phyloP scores from a whole-genome alignment of 2,329 filamentous ascomycete genomes.

The Neofusicoccum umdonicola region DNA sequence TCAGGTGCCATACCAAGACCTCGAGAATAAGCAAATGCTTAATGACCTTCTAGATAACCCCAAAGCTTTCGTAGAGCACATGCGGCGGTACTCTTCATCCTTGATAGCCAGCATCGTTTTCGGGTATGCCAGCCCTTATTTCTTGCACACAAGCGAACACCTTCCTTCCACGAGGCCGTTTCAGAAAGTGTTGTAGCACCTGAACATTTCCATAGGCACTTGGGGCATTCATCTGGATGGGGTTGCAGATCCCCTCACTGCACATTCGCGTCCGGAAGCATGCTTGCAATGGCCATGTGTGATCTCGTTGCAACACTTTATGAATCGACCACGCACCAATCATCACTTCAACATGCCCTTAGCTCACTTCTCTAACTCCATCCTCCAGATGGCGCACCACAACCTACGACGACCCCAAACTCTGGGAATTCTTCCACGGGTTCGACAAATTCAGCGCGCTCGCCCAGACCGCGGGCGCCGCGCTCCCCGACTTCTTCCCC shows the following conservation, averaged over 20 bases:
- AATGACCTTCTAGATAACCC: slow-evolving; percentile 47
- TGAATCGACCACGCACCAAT: too few relatives aligned
- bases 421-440: slow-evolving; percentile 45
- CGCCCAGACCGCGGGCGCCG: slow-evolving; percentile 42
- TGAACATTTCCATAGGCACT: too few relatives aligned
- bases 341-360: background rate
- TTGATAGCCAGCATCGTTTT: slow-evolving; percentile 52
- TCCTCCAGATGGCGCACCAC: slow-evolving; percentile 32
- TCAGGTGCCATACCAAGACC: slow-evolving; percentile 53
- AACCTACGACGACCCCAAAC: slow-evolving; percentile 41
- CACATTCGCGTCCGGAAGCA: too few relatives aligned
- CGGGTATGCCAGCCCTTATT: slow-evolving; percentile 32
- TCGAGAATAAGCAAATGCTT: slow-evolving; percentile 57
- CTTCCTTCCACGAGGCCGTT: too few relatives aligned
- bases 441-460: slow-evolving; percentile 45
- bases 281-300: too few relatives aligned
- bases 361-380: background rate
- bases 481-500: slow-evolving; percentile 49
- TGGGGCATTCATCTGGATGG: too few relatives aligned
- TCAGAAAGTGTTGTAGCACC: too few relatives aligned
- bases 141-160: background rate
- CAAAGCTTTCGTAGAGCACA: slow-evolving; percentile 42
- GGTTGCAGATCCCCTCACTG: too few relatives aligned
- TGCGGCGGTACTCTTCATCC: slow-evolving; percentile 50
- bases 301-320: too few relatives aligned